A percentile compares a stretch with the other conserved stretches of the same genome.
Conservation (phyloP, 169 alveolate genomes). For the Plasmodium knowlesi region DNA sequence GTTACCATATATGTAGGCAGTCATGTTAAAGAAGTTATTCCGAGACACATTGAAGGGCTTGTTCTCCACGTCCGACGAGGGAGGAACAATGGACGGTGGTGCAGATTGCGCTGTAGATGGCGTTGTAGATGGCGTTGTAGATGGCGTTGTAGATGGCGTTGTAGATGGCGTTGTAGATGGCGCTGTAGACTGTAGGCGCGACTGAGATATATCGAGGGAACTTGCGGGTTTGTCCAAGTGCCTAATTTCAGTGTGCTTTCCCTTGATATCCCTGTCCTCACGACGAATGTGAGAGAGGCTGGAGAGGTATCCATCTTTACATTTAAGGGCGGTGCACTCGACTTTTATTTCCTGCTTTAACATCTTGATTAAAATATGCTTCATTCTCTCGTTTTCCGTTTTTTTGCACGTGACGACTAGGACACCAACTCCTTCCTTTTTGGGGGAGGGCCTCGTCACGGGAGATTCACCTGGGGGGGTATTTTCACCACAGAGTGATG, state of each 20-base stretch:
- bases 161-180: background rate
- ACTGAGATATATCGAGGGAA: background rate
- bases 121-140: background rate
- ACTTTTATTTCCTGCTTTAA: slow-evolving; percentile 57
- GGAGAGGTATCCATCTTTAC: slow-evolving; percentile 3
- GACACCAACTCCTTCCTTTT: slow-evolving; percentile 64
- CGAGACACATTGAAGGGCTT: slow-evolving; percentile 32
- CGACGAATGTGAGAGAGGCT: background rate
- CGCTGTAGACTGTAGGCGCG: background rate
- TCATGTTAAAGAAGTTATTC: slow-evolving; percentile 55
- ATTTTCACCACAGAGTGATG: background rate
- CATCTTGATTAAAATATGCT: slow-evolving; percentile 50
- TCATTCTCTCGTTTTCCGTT: slow-evolving; percentile 43
- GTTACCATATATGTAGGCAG: slow-evolving; percentile 72
- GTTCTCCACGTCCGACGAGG: background rate
- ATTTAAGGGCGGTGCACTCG: slow-evolving; percentile 22
- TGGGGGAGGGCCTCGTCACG: background rate
- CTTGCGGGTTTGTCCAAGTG: background rate
- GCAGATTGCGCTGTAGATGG: background rate
- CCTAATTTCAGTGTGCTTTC: slow-evolving; percentile 16
- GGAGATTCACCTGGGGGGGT: background rate
- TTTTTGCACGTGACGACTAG: slow-evolving; percentile 60
- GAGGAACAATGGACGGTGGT: background rate
- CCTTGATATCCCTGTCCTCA: background rate
- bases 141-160: background rate